Conservation (phyloP, 371 early-diverging fungal species). For the Dinochytrium kinnereticum region DNA sequence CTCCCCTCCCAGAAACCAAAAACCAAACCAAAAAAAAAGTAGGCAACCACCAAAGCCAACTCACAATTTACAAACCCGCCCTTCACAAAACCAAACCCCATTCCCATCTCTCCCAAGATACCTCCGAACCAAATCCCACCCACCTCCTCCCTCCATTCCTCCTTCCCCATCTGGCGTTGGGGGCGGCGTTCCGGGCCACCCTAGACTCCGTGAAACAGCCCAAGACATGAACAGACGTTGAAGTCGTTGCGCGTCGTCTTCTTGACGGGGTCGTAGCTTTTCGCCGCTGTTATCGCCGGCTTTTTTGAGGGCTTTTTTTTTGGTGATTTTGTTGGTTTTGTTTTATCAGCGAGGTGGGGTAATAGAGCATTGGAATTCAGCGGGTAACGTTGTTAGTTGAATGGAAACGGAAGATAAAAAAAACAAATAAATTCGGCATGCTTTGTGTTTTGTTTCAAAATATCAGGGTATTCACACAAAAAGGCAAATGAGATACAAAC, state of each 20-base stretch:
- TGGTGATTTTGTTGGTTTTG: no score
- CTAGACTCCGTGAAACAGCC: neutral
- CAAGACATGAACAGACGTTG: neutral
- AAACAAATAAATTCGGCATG: no score
- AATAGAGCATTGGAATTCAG: no score
- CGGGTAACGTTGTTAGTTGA: no score
- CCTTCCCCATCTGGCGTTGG: neutral
- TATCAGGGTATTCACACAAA: no score
- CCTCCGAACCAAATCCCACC: neutral
- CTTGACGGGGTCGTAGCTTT: neutral
- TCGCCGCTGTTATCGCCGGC: neutral
- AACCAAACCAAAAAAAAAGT: no score
- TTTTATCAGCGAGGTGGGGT: no score
- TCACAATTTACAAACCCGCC: neutral
- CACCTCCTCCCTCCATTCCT: neutral
- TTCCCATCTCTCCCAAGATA: slow-evolving; percentile 6
- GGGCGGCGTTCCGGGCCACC: neutral
- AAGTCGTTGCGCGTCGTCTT: neutral
- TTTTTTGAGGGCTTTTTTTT: neutral
- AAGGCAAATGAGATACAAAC: neutral
- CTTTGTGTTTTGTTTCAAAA: no score
- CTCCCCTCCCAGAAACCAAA: no score
- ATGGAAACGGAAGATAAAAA: no score
- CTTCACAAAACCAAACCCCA: neutral
- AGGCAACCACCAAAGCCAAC: neutral